phyloP scores from a whole-genome alignment of 2,329 filamentous ascomycete genomes.

The Erysiphe neolycopersici region DNA sequence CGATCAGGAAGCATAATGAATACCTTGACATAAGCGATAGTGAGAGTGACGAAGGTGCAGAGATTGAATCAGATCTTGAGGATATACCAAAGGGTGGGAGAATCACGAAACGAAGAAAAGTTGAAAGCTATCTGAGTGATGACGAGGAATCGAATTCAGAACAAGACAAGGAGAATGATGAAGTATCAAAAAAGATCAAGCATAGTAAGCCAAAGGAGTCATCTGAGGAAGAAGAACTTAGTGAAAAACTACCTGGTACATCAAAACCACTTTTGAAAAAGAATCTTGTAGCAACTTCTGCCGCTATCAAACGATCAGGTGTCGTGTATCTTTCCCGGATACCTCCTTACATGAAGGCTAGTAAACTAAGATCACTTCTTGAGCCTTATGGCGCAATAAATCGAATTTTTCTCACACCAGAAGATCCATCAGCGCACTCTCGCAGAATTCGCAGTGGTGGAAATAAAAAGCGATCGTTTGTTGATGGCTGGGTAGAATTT shows the following conservation, averaged over 20 bases:
- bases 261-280: constrained; percentile 33
- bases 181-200: constrained; percentile 10
- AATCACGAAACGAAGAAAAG: constrained; percentile 35
- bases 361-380: constrained; percentile 48
- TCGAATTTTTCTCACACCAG: constrained; percentile 54
- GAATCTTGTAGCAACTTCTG: constrained; percentile 37
- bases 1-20: constrained; percentile 42
- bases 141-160: constrained; percentile 5
- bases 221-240: constrained; percentile 6
- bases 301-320: constrained; percentile 44
- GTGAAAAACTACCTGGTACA: constrained; percentile 19
- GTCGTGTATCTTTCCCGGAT: constrained; percentile 65
- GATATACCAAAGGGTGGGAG: constrained; percentile 39
- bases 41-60: constrained; percentile 22
- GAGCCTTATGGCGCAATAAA: constrained; percentile 50
- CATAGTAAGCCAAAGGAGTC: constrained; percentile 5
- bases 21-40: constrained; percentile 37
- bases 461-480: constrained; percentile 61
- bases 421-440: constrained; percentile 38
- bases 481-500: constrained; percentile 74
- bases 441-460: constrained; percentile 45
- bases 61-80: constrained; percentile 37
- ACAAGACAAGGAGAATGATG: constrained; percentile 5
- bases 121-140: constrained; percentile 16
- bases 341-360: constrained; percentile 70